Evolutionary conservation across 73 alveolate genomes (phyloP).

Genomic region (Paramecium sexaurelia): DNA sequence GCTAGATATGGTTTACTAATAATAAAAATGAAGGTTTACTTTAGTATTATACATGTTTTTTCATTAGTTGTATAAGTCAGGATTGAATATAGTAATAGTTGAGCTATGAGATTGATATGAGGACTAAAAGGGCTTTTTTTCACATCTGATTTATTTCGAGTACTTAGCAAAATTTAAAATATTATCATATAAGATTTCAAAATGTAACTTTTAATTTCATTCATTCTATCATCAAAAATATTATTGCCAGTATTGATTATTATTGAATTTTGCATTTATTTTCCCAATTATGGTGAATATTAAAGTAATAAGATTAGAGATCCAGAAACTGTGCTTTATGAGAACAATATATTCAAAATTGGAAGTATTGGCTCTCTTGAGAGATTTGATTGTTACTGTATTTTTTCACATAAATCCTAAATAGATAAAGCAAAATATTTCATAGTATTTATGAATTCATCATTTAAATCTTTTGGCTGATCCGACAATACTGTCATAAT

Average conservation of each 20-base stretch:
- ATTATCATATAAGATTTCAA: conserved; percentile 28
- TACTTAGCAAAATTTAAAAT: background rate
- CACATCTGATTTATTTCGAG: conserved; percentile 44
- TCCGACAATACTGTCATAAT: background rate
- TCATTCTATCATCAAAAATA: conserved; percentile 13
- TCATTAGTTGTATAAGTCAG: background rate
- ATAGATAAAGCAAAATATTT: background rate
- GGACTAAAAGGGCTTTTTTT: conserved; percentile 39
- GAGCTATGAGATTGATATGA: background rate
- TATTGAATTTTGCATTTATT: conserved; percentile 20
- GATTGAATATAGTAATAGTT: background rate
- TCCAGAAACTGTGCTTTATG: background rate
- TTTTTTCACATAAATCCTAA: conserved; percentile 11
- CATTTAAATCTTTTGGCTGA: background rate
- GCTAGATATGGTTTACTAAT: conserved; percentile 8
- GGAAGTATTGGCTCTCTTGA: background rate
- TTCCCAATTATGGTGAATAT: background rate
- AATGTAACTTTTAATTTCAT: conserved; percentile 36
- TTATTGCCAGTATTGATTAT: conserved; percentile 29
- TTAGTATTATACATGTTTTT: background rate
- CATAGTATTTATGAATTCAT: background rate
- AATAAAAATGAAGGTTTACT: background rate
- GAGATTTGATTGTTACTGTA: background rate
- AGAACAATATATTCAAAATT: background rate
- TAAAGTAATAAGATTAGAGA: background rate